phyloP scores from a whole-genome alignment of 441 rosid species.

The Geranium incanum region DNA sequence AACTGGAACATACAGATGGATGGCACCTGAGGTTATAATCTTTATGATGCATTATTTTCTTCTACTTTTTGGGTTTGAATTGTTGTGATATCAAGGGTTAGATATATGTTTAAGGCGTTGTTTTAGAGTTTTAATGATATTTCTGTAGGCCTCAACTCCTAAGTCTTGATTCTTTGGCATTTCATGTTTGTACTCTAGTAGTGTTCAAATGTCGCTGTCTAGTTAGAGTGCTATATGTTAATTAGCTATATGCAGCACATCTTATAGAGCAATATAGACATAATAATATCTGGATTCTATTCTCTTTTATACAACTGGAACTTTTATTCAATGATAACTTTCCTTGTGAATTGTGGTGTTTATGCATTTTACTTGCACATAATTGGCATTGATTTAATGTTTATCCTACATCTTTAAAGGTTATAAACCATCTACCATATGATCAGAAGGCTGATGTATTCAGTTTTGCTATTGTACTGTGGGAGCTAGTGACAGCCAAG shows the following conservation, averaged over 20 bases:
- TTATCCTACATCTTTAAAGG: slow-evolving; percentile 28
- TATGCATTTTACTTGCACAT: neutral
- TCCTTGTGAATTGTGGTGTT: neutral
- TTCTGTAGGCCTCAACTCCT: neutral
- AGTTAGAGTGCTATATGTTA: no score
- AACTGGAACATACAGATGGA: slow-evolving; percentile 83
- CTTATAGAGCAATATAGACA: no score
- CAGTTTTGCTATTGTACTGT: slow-evolving; percentile 63
- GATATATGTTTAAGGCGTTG: neutral
- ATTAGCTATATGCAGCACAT: no score
- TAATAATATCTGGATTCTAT: no score
- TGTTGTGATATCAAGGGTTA: neutral
- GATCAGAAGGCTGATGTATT: slow-evolving; percentile 61
- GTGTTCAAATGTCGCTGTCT: no score
- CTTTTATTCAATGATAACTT: neutral
- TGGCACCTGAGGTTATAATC: slow-evolving; percentile 75
- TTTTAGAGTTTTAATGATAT: slow-evolving; percentile 7
- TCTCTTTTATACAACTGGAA: neutral
- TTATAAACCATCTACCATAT: slow-evolving; percentile 58
- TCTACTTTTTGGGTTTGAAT: slow-evolving; percentile 11
- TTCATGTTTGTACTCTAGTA: no score
- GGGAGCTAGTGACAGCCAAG: slow-evolving; percentile 69
- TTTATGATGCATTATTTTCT: neutral
- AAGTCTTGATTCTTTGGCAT: no score
- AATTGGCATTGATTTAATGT: neutral